These are phyloP conservation scores for Lagerstroemia speciosa DNA, from an alignment of 345 rosid genomes.

Conservation along the genomic window DNA sequence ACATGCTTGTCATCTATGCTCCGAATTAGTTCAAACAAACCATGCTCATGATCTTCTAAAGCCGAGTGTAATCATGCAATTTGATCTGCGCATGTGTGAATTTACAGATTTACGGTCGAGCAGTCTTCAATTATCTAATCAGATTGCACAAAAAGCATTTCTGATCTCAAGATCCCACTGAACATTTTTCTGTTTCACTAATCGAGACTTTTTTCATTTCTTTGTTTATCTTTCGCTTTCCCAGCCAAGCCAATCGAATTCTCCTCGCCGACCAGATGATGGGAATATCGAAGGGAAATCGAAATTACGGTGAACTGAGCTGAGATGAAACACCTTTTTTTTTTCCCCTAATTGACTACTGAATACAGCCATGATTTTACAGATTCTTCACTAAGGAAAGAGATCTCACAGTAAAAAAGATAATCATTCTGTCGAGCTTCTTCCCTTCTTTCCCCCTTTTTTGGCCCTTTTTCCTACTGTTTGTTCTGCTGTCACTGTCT, in stretches of 20 bases:
- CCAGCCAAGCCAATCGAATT: too few species aligned
- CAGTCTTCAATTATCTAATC: not conserved
- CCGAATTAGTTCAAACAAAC: too few species aligned
- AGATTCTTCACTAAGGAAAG: conserved; percentile 1
- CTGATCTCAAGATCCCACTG: not conserved
- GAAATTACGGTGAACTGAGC: not conserved
- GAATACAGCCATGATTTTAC: not conserved
- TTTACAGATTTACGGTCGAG: not conserved
- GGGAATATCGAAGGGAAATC: not conserved
- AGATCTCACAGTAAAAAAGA: not conserved
- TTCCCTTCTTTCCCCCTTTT: not conserved
- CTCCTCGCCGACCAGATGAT: too few species aligned
- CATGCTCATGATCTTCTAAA: not conserved
- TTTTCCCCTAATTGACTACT: not conserved
- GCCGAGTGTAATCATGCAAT: not conserved
- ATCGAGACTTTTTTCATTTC: too few species aligned
- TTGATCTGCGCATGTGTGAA: not conserved
- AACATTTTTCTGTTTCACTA: too few species aligned
- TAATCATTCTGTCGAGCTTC: not conserved
- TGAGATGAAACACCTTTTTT: not conserved
- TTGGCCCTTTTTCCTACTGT: not conserved
- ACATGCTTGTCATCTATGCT: not conserved
- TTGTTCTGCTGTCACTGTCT: not conserved
- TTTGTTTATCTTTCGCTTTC: too few species aligned
- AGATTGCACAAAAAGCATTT: not conserved